Evolutionary conservation across 306 rosid genomes (phyloP).

Genomic region (Pterocarpus macrocarpus): DNA sequence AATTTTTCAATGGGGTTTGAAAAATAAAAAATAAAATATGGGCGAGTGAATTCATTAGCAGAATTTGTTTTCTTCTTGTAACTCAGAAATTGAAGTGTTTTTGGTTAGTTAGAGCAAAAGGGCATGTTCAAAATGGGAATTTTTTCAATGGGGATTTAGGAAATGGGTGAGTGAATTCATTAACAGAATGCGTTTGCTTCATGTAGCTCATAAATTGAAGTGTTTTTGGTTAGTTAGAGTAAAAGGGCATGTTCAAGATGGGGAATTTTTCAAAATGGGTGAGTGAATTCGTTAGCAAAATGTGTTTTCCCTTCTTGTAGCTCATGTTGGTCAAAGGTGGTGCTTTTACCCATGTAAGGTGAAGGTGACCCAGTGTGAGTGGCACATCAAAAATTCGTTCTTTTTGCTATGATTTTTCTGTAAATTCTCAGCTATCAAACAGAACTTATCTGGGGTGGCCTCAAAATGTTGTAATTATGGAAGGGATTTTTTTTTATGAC

Average conservation of each 20-base stretch:
- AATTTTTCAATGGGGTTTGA: slow-evolving; percentile 45
- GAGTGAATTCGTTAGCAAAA: slow-evolving; percentile 21
- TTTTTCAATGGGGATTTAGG: slow-evolving; percentile 44
- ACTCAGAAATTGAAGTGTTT: slow-evolving; percentile 20
- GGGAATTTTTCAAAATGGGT: slow-evolving; percentile 3
- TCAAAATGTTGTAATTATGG: slow-evolving; percentile 35
- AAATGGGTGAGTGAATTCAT: neutral
- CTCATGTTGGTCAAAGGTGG: slow-evolving; percentile 27
- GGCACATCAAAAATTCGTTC: slow-evolving; percentile 31
- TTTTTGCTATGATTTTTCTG: slow-evolving; percentile 39
- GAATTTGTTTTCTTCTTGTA: slow-evolving; percentile 4
- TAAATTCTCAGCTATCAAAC: slow-evolving; percentile 45
- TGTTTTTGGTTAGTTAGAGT: neutral
- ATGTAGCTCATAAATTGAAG: neutral
- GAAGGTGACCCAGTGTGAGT: slow-evolving; percentile 18
- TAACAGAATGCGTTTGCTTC: slow-evolving; percentile 5
- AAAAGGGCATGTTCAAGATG: neutral
- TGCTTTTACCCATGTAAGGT: slow-evolving; percentile 39
- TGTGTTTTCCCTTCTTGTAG: slow-evolving; percentile 12
- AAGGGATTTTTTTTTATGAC: slow-evolving; percentile 53
- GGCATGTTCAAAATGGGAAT: neutral
- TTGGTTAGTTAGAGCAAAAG: slow-evolving; percentile 20
- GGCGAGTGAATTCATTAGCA: neutral
- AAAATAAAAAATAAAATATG: too few relatives aligned
- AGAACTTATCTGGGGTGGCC: slow-evolving; percentile 27